phyloP scores from a whole-genome alignment of 2,329 filamentous ascomycete genomes.

The Alternaria rosae region DNA sequence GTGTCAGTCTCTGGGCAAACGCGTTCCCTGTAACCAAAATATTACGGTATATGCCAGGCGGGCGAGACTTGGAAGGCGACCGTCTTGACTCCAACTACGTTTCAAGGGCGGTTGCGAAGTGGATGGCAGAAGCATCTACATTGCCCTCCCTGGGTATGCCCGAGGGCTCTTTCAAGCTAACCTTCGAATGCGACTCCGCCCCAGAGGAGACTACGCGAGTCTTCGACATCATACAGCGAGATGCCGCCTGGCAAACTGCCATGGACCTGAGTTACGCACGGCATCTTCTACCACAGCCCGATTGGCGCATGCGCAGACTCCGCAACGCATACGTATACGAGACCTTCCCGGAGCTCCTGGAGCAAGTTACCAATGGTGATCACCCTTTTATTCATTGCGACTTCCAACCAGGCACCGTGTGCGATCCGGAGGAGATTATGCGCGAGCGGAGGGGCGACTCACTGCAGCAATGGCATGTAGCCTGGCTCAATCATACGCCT shows the following conservation, averaged over 20 bases:
- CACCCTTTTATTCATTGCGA: background rate
- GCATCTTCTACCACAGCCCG: background rate
- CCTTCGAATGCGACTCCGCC: background rate
- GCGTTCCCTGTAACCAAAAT: background rate
- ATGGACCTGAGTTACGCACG: background rate
- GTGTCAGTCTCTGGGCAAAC: background rate
- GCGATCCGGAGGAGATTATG: background rate
- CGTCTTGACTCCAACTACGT: background rate
- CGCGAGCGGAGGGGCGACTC: background rate
- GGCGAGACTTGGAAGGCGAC: background rate
- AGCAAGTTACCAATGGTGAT: background rate
- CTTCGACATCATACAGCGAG: background rate
- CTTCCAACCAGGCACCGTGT: background rate
- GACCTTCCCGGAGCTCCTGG: background rate
- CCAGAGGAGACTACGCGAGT: background rate
- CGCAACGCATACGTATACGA: background rate
- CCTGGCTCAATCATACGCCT: background rate
- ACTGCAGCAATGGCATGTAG: background rate
- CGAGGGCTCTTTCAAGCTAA: background rate
- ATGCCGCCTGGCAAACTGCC: background rate
- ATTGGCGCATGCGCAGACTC: background rate
- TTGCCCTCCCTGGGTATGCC: background rate
- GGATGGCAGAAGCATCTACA: background rate
- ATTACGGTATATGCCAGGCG: too few species aligned
- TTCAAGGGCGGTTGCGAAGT: background rate